Base-by-base conservation (phyloP, 495 filamentous ascomycete genomes). In the Neurospora sp. region DNA sequence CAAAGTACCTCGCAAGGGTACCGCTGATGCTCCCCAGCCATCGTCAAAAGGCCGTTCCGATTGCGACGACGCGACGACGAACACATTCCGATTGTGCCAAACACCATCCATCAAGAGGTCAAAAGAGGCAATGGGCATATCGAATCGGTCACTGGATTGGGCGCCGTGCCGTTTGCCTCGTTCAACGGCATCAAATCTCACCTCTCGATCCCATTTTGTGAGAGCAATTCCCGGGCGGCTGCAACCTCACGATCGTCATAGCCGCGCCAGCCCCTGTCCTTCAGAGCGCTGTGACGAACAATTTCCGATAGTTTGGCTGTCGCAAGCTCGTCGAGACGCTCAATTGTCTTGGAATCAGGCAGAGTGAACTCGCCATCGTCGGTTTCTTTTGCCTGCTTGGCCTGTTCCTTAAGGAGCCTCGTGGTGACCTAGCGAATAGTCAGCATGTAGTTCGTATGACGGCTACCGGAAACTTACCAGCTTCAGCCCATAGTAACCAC, bases 401-500 rank as follows among this genome's bases (percentile, higher is more conserved):
- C 74, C 16, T 73, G 69, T 16, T 78, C 79, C 35, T 73, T 80
- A 8, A 85, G 79, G 41, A 86, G 77, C 61, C 77, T 79, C 37
- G 78, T 76, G 10, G 82, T 80, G 40, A 85, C 81, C 84, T 86
- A 40, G n/a, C 69, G 42, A 74, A 59, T 5, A 1, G 69, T 80
- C 68, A 80, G 79, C 40, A 65, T 39, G 12, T 48, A 11, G 11
- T 39, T 22, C n/a, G 11, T 16, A 37, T 12, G 5, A 68, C 35
- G 40, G 16, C n/a, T n/a, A 35, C 14, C 22, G 41, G 39, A 27
- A 42, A 70, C 89, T 73, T 81, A 96, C 93, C 80, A 96, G 77
- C 78, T 91, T 92, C 71, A 99, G 84, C 31, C 96, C 96, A 80
- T 98, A 98, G 77, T 92, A 94, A 2, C 95, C 96, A 71, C 96